Evolutionary conservation across 2,329 filamentous ascomycete species (phyloP), one percentile per base, ranked within the genome.

Genomic region (Sporothrix curviconia): DNA sequence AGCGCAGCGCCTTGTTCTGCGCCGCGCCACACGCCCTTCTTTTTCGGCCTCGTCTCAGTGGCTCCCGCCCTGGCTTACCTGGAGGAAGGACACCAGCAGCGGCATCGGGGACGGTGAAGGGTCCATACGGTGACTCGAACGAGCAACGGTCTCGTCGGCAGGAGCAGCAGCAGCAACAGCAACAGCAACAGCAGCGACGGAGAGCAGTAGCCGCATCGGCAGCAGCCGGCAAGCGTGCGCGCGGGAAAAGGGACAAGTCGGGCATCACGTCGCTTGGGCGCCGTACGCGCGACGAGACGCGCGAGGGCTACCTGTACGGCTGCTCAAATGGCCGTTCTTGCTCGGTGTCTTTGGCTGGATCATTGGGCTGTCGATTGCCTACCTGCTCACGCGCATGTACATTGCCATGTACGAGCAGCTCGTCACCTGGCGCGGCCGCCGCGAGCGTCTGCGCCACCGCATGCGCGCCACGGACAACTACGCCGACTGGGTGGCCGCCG

Each of bases 401-500:
- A 94, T 99, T 63, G 91, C 86, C 73, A 73, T 89, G 1, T 99
- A 97, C 74, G 94, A 99, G 71, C 89, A 95, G 66, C 89, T 87
- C 68, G 78, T 96, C 57, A 88, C 91, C 24, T 97, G 94, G 92
- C 81, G 90, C 40, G 94, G 94, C 5, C 81, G 80, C 65, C 79
- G 92, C 52, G 82, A 95, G 69, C 76, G 72, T 42, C 74, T 97
- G 40, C 79, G 92, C 37, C 78, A 81, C 56, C 84, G 83, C 50
- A 78, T 99, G 70, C 85, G 88, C 56, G 76, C 77, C 8, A 86
- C 91, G 44, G 82, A 78, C 7, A 88, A 79, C 59, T 97, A 97
- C 69, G 73, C 80, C 40, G 89, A 94, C 66, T 99, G 94, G 94
- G 82, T 92, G 7, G 73, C 76, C 7, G 87, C 87, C 0, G 94